Evolutionary conservation across 257 asterid genomes (phyloP), one percentile per base, ranked within the genome.

Genomic region (Catharanthus roseus): DNA sequence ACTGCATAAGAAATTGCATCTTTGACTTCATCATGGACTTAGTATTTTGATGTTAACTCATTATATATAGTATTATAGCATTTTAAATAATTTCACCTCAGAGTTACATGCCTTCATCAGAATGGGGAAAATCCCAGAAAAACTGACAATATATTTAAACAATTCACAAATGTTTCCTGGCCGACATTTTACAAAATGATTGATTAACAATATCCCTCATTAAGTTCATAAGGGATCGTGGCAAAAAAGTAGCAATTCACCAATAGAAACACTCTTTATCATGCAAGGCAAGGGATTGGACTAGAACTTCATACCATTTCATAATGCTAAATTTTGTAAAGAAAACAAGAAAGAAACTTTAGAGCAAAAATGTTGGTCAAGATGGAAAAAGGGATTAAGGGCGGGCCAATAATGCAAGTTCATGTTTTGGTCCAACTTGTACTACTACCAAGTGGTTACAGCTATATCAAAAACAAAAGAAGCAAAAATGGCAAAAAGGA

Each of bases 401-500:
- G 61, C 39, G 23, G 75, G 18, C 68, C 72, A 64, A 76, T 70
- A 41, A 63, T 77, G 61, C 39, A 58, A 34, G 7, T 65, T 36
- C 29, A n/a, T n/a, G 34, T 50, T 16, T n/a, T 47, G 41, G 60
- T 73, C 78, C 77, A 83, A 75, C 28, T 71, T 76, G 81, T 16
- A 62, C 60, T 24, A 18, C 68, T 56, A 38, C n/a, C n/a, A 61
- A 62, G 63, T 31, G 68, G 50, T 55, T 67, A 72, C 70, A 72
- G 69, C 69, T 72, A 62, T 68, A 24, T 7, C n/a, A 55, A 55
- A 13, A 34, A 16, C 74, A 19, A 10, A 65, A 73, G 34, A 39
- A 66, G 21, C 42, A 38, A 54, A 7, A 38, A 31, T 31, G 31
- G 39, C 38, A 42, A 58, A 44, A 54, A n/a, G 75, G 42, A 44